These are phyloP conservation scores for Aspergillus avenaceus DNA, from an alignment of 495 filamentous ascomycete species.

Conservation along the genomic window DNA sequence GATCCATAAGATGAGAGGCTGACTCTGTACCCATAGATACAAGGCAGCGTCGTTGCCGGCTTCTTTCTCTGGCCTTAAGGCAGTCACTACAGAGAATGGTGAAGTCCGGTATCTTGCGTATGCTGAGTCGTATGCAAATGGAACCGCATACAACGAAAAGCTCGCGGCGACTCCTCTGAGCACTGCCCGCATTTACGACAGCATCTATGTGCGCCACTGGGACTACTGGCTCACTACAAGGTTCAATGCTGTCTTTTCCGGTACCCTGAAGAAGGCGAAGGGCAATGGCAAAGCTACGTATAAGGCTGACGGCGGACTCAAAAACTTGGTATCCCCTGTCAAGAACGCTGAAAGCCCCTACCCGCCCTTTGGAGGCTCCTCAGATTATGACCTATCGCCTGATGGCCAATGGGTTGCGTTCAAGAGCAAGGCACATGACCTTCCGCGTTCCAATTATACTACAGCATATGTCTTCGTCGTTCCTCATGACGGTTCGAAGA, in stretches of 20 bases:
- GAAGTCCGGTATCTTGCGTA: constrained; percentile 59
- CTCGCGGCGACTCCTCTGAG: constrained; percentile 51
- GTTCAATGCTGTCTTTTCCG: constrained; percentile 45
- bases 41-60: constrained; percentile 56
- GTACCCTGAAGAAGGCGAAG: constrained; percentile 26
- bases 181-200: constrained; percentile 62
- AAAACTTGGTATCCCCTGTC: constrained; percentile 39
- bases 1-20: not conserved
- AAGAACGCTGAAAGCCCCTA: constrained; percentile 43
- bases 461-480: constrained; percentile 37
- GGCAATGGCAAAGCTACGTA: constrained; percentile 14
- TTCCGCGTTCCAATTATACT: constrained; percentile 35
- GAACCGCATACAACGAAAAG: constrained; percentile 57
- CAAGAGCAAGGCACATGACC: constrained; percentile 40
- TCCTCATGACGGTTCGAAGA: constrained; percentile 31
- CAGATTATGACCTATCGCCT: constrained; percentile 39
- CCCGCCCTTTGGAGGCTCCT: constrained; percentile 36
- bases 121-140: constrained; percentile 56
- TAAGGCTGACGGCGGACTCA: constrained; percentile 18
- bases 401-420: constrained; percentile 38
- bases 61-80: constrained; percentile 63
- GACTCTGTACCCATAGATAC: constrained; percentile 31
- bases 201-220: constrained; percentile 75
- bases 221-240: constrained; percentile 57
- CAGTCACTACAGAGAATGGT: constrained; percentile 48